These are phyloP conservation scores for Fusarium zealandicum DNA, from an alignment of 2,329 filamentous ascomycete species.

Conservation along the genomic window DNA sequence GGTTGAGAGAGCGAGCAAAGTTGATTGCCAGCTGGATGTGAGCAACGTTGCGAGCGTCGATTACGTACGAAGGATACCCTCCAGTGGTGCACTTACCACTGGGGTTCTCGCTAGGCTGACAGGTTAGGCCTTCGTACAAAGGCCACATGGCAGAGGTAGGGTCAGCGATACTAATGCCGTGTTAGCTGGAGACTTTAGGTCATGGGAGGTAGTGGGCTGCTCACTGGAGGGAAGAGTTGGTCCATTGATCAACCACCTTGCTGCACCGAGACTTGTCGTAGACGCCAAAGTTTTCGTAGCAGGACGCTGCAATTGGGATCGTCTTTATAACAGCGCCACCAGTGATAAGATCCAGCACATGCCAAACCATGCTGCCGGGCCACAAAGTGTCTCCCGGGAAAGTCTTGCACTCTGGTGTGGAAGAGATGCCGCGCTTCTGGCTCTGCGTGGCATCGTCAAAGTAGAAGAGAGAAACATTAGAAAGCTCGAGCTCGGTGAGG, in stretches of 20 bases:
- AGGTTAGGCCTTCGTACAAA: slow-evolving; percentile 50
- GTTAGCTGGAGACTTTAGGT: background rate
- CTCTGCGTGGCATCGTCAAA: slow-evolving; percentile 7
- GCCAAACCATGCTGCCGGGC: slow-evolving; percentile 42
- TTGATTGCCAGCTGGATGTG: slow-evolving; percentile 48
- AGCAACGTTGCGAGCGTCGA: slow-evolving; percentile 43
- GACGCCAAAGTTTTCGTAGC: slow-evolving; percentile 39
- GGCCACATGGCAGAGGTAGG: slow-evolving; percentile 53
- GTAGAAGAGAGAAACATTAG: slow-evolving; percentile 15
- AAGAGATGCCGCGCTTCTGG: background rate
- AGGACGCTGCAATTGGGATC: slow-evolving; percentile 44
- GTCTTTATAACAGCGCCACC: slow-evolving; percentile 46
- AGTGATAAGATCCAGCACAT: slow-evolving; percentile 46
- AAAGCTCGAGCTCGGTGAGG: slow-evolving; percentile 19
- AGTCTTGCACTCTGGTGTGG: slow-evolving; percentile 40
- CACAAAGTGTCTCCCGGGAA: slow-evolving; percentile 46
- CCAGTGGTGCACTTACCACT: slow-evolving; percentile 47
- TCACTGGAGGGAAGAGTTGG: slow-evolving; percentile 36
- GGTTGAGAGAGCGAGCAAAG: slow-evolving; percentile 49
- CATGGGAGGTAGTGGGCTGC: background rate
- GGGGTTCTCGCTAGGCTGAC: slow-evolving; percentile 39
- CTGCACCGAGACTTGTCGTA: slow-evolving; percentile 41
- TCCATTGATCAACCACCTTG: slow-evolving; percentile 41
- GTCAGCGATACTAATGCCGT: slow-evolving; percentile 41
- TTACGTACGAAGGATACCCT: slow-evolving; percentile 51